A percentile compares a stretch with the other conserved stretches of the same genome.
phyloP scores from a whole-genome alignment of 495 filamentous ascomycete species.

The Penicillium atrosanguineum region DNA sequence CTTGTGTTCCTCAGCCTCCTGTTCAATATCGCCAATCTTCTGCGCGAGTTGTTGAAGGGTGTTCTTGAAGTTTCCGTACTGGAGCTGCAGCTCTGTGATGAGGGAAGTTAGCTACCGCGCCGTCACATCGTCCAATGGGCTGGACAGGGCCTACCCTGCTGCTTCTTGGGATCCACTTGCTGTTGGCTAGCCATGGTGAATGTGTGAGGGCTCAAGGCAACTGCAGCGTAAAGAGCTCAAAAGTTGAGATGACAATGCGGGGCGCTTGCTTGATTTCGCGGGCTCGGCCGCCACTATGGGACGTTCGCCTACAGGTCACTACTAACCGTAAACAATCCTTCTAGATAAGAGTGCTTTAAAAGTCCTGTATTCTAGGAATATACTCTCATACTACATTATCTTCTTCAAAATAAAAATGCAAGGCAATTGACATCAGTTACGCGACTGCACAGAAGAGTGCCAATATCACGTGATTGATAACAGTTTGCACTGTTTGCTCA shows the following conservation, averaged over 20 bases:
- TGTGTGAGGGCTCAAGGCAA: slow-evolving; percentile 11
- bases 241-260: slow-evolving; percentile 38
- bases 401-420: not conserved
- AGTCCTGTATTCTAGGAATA: not conserved
- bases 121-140: not conserved
- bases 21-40: slow-evolving; percentile 96
- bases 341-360: not conserved
- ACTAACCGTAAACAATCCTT: not conserved
- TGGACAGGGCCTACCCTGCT: slow-evolving; percentile 66
- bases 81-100: slow-evolving; percentile 77
- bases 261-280: slow-evolving; percentile 25
- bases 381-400: not conserved
- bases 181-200: slow-evolving; percentile 44
- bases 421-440: not conserved
- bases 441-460: not conserved
- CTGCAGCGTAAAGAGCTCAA: slow-evolving; percentile 20
- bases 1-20: slow-evolving; percentile 98
- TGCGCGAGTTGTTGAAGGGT: slow-evolving; percentile 87
- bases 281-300: slow-evolving; percentile 11
- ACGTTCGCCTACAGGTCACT: not conserved
- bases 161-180: slow-evolving; percentile 62
- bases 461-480: slow-evolving; percentile 25
- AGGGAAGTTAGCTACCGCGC: slow-evolving; percentile 14
- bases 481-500: slow-evolving; percentile 27
- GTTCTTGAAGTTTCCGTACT: slow-evolving; percentile 96